A percentile compares a stretch with the other conserved stretches of the same genome.
Conservation (phyloP, 1,139 yeast species). For the Kurtzmaniella quercitrusa region DNA sequence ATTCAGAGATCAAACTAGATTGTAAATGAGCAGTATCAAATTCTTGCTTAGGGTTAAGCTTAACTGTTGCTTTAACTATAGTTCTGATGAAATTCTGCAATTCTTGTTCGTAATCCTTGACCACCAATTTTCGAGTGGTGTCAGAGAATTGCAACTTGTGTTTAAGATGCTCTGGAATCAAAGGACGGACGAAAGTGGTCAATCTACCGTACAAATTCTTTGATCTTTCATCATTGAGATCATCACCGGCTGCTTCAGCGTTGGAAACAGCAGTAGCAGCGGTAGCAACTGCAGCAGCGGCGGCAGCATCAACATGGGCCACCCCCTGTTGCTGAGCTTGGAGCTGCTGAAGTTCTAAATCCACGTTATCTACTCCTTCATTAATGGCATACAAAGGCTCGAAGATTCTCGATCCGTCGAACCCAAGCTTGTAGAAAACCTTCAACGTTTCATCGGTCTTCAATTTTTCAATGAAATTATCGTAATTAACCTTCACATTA, state of each 20-base stretch:
- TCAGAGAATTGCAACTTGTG: constrained; percentile 11
- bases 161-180: constrained; percentile 10
- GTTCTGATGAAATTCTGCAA: constrained; percentile 9
- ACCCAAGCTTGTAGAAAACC: constrained; percentile 8
- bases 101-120: constrained; percentile 11
- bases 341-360: background rate
- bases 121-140: constrained; percentile 7
- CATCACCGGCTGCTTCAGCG: background rate
- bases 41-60: constrained; percentile 6
- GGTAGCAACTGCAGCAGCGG: background rate
- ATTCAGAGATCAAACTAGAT: constrained; percentile 8
- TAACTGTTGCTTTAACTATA: constrained; percentile 7
- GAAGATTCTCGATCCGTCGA: constrained; percentile 9
- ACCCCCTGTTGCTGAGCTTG: background rate
- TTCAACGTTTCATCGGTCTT: constrained; percentile 6
- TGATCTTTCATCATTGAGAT: constrained; percentile 2
- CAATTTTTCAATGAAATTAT: constrained; percentile 6
- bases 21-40: constrained; percentile 8
- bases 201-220: constrained; percentile 6
- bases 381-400: constrained; percentile 3
- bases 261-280: constrained; percentile 1
- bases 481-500: constrained; percentile 7
- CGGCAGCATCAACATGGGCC: background rate
- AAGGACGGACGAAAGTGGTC: constrained; percentile 8
- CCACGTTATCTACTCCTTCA: constrained; percentile 1